phyloP scores from a whole-genome alignment of 2,329 filamentous ascomycete genomes.

The Neofusicoccum laricinum region DNA sequence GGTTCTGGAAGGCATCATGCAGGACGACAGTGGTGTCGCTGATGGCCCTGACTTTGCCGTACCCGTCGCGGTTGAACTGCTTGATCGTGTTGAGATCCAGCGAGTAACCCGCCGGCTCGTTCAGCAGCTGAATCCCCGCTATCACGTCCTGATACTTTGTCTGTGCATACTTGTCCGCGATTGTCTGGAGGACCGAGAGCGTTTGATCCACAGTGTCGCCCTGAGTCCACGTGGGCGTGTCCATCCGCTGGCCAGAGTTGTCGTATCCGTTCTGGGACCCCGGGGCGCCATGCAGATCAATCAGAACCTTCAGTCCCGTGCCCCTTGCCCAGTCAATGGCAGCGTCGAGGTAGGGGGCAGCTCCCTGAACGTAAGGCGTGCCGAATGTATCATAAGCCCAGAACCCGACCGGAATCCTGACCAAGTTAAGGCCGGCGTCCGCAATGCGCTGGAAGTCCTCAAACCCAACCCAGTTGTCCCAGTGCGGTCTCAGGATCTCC shows the following conservation, averaged over 20 bases:
- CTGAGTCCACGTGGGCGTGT: constrained; percentile 44
- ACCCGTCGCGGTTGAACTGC: constrained; percentile 57
- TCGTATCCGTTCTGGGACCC: constrained; percentile 61
- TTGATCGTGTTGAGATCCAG: constrained; percentile 46
- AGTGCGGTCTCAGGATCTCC: constrained; percentile 46
- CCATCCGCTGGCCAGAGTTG: constrained; percentile 55
- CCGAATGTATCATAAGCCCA: constrained; percentile 56
- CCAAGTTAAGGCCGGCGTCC: constrained; percentile 56
- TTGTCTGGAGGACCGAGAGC: constrained; percentile 54
- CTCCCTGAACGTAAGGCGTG: constrained; percentile 52
- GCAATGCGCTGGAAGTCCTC: constrained; percentile 57
- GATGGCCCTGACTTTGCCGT: constrained; percentile 44
- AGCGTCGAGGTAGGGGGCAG: constrained; percentile 52
- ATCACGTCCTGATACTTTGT: constrained; percentile 57
- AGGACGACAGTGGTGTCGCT: constrained; percentile 54
- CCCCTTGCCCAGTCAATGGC: constrained; percentile 57
- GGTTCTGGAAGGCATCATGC: constrained; percentile 55
- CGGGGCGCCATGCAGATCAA: constrained; percentile 55
- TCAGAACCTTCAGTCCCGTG: constrained; percentile 54
- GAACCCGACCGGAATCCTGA: constrained; percentile 58
- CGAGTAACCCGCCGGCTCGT: constrained; percentile 53
- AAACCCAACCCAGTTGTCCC: constrained; percentile 50
- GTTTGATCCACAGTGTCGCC: constrained; percentile 51
- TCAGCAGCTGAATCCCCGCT: constrained; percentile 55
- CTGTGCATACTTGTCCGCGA: constrained; percentile 57